Percentiles rank a stretch among this genome's conserved stretches.
These are phyloP conservation scores for Stachybotrys echinatus DNA, from an alignment of 2,329 filamentous ascomycete genomes.

Conservation along the genomic window DNA sequence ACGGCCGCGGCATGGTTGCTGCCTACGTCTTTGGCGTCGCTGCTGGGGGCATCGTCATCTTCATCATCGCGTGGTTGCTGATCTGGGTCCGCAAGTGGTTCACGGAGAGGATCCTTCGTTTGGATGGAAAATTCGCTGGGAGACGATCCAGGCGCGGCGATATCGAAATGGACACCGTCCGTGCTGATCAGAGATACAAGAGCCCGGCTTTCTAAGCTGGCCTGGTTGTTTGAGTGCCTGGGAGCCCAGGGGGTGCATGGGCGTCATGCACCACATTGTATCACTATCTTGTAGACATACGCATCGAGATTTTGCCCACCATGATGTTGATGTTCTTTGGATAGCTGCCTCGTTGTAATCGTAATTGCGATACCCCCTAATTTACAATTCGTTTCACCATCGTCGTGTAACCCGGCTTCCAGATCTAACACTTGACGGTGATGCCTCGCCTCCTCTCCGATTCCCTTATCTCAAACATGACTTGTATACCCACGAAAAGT, in stretches of 20 bases:
- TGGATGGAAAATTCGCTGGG: slow-evolving; percentile 34
- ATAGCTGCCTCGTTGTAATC: not conserved
- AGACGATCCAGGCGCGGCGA: slow-evolving; percentile 15
- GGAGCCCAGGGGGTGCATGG: too few relatives aligned
- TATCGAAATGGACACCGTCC: slow-evolving; percentile 18
- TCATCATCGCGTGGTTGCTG: slow-evolving; percentile 42
- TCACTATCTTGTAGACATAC: too few relatives aligned
- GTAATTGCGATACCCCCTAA: not conserved
- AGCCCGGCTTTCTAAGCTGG: not conserved
- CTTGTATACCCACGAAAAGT: slow-evolving; percentile 78
- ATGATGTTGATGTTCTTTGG: not conserved
- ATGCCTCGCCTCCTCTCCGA: slow-evolving; percentile 78
- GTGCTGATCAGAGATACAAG: slow-evolving; percentile 9
- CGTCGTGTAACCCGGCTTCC: not conserved
- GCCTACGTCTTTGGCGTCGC: slow-evolving; percentile 60
- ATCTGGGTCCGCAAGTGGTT: slow-evolving; percentile 46
- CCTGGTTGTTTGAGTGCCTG: not conserved
- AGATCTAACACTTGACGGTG: slow-evolving; percentile 67
- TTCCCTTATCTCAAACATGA: slow-evolving; percentile 96
- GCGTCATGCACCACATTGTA: too few relatives aligned
- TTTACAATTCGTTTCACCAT: not conserved
- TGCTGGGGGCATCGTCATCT: slow-evolving; percentile 46
- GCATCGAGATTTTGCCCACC: too few relatives aligned
- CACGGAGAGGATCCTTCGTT: slow-evolving; percentile 40
- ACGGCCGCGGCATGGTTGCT: slow-evolving; percentile 44